Percentiles rank a stretch among this genome's conserved stretches.
phyloP scores from a whole-genome alignment of 345 rosid genomes.

The Rhodamnia rubescens region DNA sequence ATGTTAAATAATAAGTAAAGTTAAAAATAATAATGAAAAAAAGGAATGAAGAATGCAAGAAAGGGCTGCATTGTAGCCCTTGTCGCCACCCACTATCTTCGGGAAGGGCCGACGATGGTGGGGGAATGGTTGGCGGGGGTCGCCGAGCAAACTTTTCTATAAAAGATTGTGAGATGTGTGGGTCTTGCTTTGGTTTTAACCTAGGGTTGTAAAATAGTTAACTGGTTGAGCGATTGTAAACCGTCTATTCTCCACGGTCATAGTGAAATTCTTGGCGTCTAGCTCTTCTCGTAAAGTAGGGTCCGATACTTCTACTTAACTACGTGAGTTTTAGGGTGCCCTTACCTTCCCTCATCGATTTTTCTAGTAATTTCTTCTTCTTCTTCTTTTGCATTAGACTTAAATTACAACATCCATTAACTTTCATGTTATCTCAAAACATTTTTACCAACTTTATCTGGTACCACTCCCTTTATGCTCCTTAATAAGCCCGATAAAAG shows the following conservation, averaged over 20 bases:
- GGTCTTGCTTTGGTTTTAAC: background rate
- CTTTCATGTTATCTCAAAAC: background rate
- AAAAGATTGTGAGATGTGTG: background rate
- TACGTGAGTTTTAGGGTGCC: fast-evolving
- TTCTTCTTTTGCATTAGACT: background rate
- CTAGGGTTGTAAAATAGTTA: background rate
- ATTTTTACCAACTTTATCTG: background rate
- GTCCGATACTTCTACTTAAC: background rate
- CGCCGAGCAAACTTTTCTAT: background rate
- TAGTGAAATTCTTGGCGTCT: background rate
- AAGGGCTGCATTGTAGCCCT: no score
- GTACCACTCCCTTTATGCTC: background rate
- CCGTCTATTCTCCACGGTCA: background rate
- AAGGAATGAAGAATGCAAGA: no score
- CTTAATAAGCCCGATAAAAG: background rate
- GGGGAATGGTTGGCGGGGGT: no score
- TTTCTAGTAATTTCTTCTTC: background rate
- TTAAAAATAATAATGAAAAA: no score
- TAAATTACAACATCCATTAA: background rate
- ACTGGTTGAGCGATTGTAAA: background rate
- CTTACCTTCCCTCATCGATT: background rate
- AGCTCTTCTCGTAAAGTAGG: background rate
- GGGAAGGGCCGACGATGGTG: no score
- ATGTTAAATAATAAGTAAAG: no score
- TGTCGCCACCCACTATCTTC: no score